phyloP scores from a whole-genome alignment of 192 early-diverging fungal genomes.

The Coemansia sp. region DNA sequence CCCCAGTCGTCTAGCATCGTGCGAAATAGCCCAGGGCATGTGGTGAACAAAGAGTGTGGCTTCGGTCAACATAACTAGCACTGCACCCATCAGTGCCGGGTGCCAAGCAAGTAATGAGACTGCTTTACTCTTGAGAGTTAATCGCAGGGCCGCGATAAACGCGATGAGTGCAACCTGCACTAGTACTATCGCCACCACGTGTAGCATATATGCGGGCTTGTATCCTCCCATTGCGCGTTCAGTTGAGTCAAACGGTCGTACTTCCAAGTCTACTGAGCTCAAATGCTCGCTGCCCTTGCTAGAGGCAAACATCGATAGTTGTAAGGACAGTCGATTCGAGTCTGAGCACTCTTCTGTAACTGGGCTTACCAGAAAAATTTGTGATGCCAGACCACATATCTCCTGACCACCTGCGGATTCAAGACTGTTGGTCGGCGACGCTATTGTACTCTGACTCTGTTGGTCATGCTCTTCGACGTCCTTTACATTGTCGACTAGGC shows the following conservation, averaged over 20 bases:
- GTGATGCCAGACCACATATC: not conserved
- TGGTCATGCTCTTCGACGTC: not conserved
- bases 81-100: constrained; percentile 23
- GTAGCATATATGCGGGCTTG: not conserved
- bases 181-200: not conserved
- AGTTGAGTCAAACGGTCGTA: not conserved
- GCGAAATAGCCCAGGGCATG: constrained; percentile 12
- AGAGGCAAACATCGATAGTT: not conserved
- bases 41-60: constrained; percentile 14
- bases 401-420: not conserved
- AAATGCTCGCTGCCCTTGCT: not conserved
- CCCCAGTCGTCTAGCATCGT: not conserved
- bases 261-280: not conserved
- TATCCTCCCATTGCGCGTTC: not conserved
- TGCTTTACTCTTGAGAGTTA: not conserved
- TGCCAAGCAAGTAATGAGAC: constrained; percentile 23
- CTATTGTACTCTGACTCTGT: not conserved
- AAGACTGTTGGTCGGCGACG: not conserved
- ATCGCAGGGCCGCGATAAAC: constrained; percentile 10
- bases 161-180: constrained; percentile 7
- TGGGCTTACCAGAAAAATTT: not conserved
- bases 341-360: not conserved
- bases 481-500: constrained; percentile 5
- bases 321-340: not conserved
- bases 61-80: constrained; percentile 25